A percentile compares a stretch with the other conserved stretches of the same genome.
phyloP scores from a whole-genome alignment of 371 early-diverging fungal species.

The Mucor velutinosus region DNA sequence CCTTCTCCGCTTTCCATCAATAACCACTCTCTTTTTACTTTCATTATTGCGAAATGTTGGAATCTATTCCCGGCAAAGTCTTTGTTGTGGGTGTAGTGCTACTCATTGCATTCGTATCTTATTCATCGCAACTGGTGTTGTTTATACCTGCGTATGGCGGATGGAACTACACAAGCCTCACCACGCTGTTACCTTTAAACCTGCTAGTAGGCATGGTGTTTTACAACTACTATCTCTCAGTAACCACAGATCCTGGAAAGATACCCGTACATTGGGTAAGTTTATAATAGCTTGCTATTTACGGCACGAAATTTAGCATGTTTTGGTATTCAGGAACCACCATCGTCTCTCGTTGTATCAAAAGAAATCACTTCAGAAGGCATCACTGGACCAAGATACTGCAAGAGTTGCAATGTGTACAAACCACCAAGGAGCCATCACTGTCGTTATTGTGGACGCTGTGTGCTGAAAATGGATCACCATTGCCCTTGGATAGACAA shows the following conservation, averaged over 20 bases:
- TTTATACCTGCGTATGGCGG: constrained; percentile 38
- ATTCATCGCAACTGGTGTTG: constrained; percentile 44
- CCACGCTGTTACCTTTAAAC: constrained; percentile 62
- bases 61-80: constrained; percentile 45
- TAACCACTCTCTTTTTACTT: not conserved
- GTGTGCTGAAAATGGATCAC: constrained; percentile 92
- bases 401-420: constrained; percentile 69
- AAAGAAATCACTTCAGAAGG: constrained; percentile 26
- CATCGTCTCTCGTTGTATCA: constrained; percentile 28
- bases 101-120: constrained; percentile 44
- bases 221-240: constrained; percentile 84
- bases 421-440: constrained; percentile 91
- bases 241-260: constrained; percentile 77
- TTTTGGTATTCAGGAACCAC: constrained; percentile 34
- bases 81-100: constrained; percentile 43
- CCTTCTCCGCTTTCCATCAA: not conserved
- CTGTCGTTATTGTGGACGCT: constrained; percentile 79
- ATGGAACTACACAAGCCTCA: constrained; percentile 11
- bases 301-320: not conserved
- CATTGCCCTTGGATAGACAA: constrained; percentile 99
- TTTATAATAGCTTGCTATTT: not conserved
- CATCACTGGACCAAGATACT: constrained; percentile 65
- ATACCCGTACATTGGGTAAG: constrained; percentile 75
- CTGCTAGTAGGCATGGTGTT: constrained; percentile 65
- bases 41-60: constrained; percentile 30